A percentile compares a stretch with the other conserved stretches of the same genome.
Evolutionary conservation across 495 filamentous ascomycete species (phyloP).

Genomic region (Penicillium paradoxum): DNA sequence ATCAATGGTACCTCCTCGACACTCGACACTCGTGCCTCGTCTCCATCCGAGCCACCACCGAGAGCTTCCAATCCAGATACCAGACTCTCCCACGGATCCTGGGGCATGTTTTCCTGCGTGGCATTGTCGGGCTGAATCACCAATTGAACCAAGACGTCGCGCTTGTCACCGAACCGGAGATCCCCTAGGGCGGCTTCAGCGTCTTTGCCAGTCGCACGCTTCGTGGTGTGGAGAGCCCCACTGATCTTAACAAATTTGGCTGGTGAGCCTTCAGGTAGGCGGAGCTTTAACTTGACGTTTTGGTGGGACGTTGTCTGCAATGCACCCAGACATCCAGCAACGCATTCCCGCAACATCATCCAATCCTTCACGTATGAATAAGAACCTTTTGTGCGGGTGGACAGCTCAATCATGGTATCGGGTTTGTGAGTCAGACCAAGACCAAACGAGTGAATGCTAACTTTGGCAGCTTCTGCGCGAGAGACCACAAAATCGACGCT

Average conservation of each 20-base stretch:
- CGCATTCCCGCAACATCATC: slow-evolving; percentile 99
- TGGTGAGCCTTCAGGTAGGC: slow-evolving; percentile 90
- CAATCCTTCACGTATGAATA: slow-evolving; percentile 99
- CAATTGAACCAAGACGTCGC: slow-evolving; percentile 92
- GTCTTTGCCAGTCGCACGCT: slow-evolving; percentile 93
- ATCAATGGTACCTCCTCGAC: slow-evolving; percentile 95
- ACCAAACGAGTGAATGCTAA: slow-evolving; percentile 94
- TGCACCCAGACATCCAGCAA: slow-evolving; percentile 91
- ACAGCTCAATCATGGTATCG: slow-evolving; percentile 97
- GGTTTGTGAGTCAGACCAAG: slow-evolving; percentile 97
- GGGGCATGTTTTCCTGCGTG: slow-evolving; percentile 79
- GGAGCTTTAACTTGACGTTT: slow-evolving; percentile 95
- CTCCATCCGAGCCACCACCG: slow-evolving; percentile 82
- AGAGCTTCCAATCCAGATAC: slow-evolving; percentile 94
- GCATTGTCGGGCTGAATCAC: slow-evolving; percentile 87
- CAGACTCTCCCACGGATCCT: slow-evolving; percentile 95
- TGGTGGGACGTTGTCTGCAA: slow-evolving; percentile 96
- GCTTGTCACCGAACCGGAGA: slow-evolving; percentile 93
- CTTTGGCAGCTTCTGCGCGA: slow-evolving; percentile 96
- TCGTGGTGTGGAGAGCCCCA: slow-evolving; percentile 92
- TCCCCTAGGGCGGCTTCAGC: slow-evolving; percentile 92
- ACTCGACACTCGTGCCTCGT: slow-evolving; percentile 76
- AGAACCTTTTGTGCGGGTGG: slow-evolving; percentile 90
- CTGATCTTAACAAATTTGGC: slow-evolving; percentile 99
- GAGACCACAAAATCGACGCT: slow-evolving; percentile 98